phyloP scores from a whole-genome alignment of 208 protist genomes.

The Endotrypanum monterogeii region DNA sequence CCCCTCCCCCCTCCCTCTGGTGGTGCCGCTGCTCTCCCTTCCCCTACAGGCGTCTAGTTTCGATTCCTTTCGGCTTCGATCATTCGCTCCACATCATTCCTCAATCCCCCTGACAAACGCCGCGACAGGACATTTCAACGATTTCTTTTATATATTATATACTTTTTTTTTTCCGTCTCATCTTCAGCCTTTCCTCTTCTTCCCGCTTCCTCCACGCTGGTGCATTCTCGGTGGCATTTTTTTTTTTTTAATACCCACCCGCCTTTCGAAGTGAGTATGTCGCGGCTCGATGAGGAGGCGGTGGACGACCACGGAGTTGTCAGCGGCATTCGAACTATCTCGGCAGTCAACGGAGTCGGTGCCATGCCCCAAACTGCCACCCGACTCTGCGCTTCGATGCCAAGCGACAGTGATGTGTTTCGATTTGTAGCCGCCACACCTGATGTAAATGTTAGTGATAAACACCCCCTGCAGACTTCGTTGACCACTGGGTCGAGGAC shows the following conservation, averaged over 20 bases:
- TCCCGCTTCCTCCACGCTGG: background rate
- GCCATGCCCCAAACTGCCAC: background rate
- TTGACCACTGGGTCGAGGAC: background rate
- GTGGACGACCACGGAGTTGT: background rate
- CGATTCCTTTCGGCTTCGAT: background rate
- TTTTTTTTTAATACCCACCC: too few relatives aligned
- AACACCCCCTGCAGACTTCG: background rate
- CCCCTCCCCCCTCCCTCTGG: background rate
- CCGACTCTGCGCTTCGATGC: background rate
- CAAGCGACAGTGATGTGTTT: background rate
- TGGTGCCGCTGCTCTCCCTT: too few relatives aligned
- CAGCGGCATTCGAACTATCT: background rate
- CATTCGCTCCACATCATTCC: background rate
- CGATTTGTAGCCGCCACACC: conserved; percentile 11
- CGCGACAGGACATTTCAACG: background rate
- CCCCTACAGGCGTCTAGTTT: background rate
- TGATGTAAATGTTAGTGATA: conserved; percentile 14
- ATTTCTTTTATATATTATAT: too few relatives aligned
- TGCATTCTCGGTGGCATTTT: background rate
- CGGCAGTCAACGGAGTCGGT: background rate
- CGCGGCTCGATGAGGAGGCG: background rate
- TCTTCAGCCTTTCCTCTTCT: background rate
- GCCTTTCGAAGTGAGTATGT: conserved; percentile 11
- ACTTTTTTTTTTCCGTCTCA: background rate
- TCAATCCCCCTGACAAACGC: background rate